Conservation (phyloP, 1,284 basidiomycete species). For the Puccinia horiana region DNA sequence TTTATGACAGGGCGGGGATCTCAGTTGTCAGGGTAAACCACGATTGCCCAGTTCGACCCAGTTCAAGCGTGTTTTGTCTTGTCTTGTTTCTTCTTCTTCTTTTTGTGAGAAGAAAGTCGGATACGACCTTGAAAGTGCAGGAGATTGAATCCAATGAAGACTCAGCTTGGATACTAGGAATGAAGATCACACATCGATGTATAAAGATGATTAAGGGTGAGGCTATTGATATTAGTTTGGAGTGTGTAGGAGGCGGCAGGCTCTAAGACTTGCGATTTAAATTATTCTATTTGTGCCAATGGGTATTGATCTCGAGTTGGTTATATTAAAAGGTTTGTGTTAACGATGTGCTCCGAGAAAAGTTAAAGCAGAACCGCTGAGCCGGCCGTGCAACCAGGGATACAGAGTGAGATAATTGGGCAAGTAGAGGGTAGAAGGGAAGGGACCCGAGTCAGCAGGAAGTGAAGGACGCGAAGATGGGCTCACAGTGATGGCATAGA, state of each 20-base stretch:
- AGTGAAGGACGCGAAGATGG: background rate
- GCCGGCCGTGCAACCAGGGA: no score
- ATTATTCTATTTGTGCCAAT: no score
- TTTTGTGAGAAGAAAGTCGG: background rate
- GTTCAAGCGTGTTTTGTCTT: background rate
- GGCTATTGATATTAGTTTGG: background rate
- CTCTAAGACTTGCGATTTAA: no score
- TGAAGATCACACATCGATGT: background rate
- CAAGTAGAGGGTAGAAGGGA: background rate
- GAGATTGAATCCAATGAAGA: background rate
- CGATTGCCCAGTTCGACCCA: background rate
- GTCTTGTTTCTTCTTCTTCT: background rate
- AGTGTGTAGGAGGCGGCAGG: no score
- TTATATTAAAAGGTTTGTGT: no score
- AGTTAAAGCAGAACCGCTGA: no score
- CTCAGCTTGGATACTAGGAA: background rate
- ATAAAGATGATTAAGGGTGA: background rate
- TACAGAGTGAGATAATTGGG: background rate
- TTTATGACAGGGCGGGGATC: background rate
- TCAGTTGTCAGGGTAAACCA: slow-evolving; percentile 1
- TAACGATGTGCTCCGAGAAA: no score
- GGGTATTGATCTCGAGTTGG: no score
- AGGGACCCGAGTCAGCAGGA: no score
- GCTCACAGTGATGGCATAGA: background rate
- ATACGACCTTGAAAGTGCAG: background rate